Percentiles rank a stretch among this genome's conserved stretches.
Evolutionary conservation across 805 yeast species (phyloP).

Genomic region (Cyberlindnera samutprakarnensis): DNA sequence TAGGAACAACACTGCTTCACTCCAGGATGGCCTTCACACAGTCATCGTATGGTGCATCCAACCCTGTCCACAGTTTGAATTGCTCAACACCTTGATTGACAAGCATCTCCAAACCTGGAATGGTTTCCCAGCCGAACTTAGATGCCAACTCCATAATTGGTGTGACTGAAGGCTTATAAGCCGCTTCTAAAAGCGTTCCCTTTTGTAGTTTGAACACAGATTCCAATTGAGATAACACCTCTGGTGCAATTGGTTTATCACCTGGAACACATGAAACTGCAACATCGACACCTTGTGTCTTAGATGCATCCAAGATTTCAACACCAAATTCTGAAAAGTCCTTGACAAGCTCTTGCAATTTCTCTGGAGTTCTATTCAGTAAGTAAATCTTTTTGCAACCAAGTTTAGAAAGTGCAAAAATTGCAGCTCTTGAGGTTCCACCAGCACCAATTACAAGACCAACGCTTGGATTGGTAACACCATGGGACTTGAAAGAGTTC

Average conservation of each 20-base stretch:
- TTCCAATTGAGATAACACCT: slow-evolving; percentile 41
- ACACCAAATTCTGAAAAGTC: slow-evolving; percentile 54
- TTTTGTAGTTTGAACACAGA: slow-evolving; percentile 36
- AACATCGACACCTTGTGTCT: slow-evolving; percentile 39
- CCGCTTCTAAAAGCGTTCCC: slow-evolving; percentile 70
- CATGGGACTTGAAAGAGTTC: slow-evolving; percentile 55
- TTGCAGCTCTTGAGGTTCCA: slow-evolving; percentile 94
- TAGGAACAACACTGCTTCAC: too few relatives aligned
- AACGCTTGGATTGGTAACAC: slow-evolving; percentile 35
- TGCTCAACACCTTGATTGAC: slow-evolving; percentile 91
- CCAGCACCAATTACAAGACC: slow-evolving; percentile 95
- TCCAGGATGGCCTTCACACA: slow-evolving; percentile 50
- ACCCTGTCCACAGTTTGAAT: slow-evolving; percentile 69
- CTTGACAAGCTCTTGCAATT: slow-evolving; percentile 49
- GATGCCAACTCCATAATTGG: slow-evolving; percentile 78
- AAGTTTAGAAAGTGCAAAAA: slow-evolving; percentile 70
- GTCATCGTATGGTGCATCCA: slow-evolving; percentile 52
- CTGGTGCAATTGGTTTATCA: slow-evolving; percentile 55
- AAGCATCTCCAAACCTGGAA: slow-evolving; percentile 88
- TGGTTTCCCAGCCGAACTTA: slow-evolving; percentile 64
- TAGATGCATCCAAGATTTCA: slow-evolving; percentile 42
- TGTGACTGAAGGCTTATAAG: slow-evolving; percentile 85
- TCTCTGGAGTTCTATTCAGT: slow-evolving; percentile 70
- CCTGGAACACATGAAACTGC: slow-evolving; percentile 83
- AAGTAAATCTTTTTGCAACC: slow-evolving; percentile 75